Evolutionary conservation across 192 early-diverging fungal species (phyloP).

Genomic region (Coemansia sp.): DNA sequence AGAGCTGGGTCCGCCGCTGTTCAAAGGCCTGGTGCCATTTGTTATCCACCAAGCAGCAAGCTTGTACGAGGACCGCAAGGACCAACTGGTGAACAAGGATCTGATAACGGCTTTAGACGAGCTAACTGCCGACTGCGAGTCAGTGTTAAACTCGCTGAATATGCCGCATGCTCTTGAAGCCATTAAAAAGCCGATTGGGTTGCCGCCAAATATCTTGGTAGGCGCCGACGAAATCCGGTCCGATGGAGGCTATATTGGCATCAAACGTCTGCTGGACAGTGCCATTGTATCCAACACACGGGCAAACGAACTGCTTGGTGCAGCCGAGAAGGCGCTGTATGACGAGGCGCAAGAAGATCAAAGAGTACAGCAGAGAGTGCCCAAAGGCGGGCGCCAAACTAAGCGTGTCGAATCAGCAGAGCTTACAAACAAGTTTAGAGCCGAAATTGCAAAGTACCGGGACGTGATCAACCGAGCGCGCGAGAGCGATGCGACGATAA

Average conservation of each 20-base stretch:
- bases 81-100: constrained; percentile 68
- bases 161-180: constrained; percentile 71
- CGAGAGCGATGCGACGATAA: constrained; percentile 66
- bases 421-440: constrained; percentile 34
- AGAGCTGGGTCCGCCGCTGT: constrained; percentile 74
- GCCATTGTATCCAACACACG: constrained; percentile 58
- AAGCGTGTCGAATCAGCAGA: constrained; percentile 24
- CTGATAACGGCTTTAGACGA: constrained; percentile 67
- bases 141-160: constrained; percentile 66
- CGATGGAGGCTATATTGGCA: constrained; percentile 64
- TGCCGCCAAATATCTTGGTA: constrained; percentile 69
- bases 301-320: constrained; percentile 60
- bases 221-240: constrained; percentile 73
- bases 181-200: constrained; percentile 69
- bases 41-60: constrained; percentile 87
- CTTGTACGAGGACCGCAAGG: constrained; percentile 81
- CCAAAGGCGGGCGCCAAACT: constrained; percentile 7
- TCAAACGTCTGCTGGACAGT: constrained; percentile 64
- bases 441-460: constrained; percentile 56
- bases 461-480: constrained; percentile 68
- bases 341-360: constrained; percentile 45
- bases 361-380: constrained; percentile 16
- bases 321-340: constrained; percentile 41
- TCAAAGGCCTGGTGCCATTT: constrained; percentile 83
- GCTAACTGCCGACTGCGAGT: constrained; percentile 65